Evolutionary conservation across 2,329 filamentous ascomycete genomes (phyloP), one percentile per base, ranked within the genome.

Genomic region (Ceratocystis destructans): DNA sequence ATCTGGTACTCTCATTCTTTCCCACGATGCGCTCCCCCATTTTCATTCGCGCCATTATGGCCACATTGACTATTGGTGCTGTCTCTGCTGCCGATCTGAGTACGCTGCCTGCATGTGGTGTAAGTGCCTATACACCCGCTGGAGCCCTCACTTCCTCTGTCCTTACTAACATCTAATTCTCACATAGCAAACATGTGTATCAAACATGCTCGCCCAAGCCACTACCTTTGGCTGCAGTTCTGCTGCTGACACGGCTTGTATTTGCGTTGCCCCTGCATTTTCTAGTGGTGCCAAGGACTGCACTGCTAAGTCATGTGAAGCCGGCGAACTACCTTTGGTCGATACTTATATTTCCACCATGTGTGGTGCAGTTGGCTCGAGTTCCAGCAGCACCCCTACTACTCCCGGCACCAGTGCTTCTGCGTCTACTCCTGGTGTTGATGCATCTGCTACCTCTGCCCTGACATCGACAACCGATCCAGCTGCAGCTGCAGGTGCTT

Each of bases 271-370:
- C 10, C 64, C 71, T 0, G 71, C 71, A 22, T 77, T 77, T 64
- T 61, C 71, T 33, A 71, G 70, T 65, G 76, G 75, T n/a, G 73
- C 79, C 61, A 70, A 72, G 25, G 77, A 79, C 62, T 80, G 78
- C 67, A 74, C 76, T 44, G 71, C 70, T 57, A 66, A 71, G 28
- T 71, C 71, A 22, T 69, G 67, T 62, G 69, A 70, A 5, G 57
- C 66, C 28, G 72, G 73, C 12, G 71, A 70, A 3, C 71, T 72
- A 5, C 67, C 71, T 31, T 72, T 75, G 65, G 68, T 76, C 8
- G 71, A 72, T 17, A 61, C 70, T 6, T 74, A 70, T 37, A 71
- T 71, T 15, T 66, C 69, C 1, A 57, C 69, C 4, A 69, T 75
- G 44, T 76, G 75, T 66, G 69, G n/a, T 31, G 66, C 71, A 5